Percentiles rank a stretch among this genome's conserved stretches.
These are phyloP conservation scores for Camelina hispida DNA, from an alignment of 345 rosid genomes.

Conservation along the genomic window DNA sequence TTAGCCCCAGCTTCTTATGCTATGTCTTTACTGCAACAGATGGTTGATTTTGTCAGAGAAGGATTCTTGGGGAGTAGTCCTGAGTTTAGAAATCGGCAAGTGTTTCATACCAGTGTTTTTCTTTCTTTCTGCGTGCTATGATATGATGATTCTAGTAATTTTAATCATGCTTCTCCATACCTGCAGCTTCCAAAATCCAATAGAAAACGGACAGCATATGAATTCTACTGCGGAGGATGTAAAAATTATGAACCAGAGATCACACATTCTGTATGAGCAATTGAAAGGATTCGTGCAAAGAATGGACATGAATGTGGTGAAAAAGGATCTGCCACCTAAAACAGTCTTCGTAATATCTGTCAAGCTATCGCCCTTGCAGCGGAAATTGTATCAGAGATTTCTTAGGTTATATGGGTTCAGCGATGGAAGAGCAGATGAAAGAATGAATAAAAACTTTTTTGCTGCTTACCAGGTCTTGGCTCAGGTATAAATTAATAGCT, in stretches of 20 bases:
- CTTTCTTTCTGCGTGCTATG: constrained; percentile 16
- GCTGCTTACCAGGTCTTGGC: constrained; percentile 99
- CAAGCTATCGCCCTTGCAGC: constrained; percentile 90
- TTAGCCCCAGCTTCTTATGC: background rate
- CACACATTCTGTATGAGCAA: constrained; percentile 95
- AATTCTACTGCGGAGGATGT: constrained; percentile 95
- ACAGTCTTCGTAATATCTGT: constrained; percentile 94
- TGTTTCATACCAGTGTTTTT: constrained; percentile 37
- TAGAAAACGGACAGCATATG: constrained; percentile 97
- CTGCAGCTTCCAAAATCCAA: constrained; percentile 97
- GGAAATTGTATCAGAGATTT: constrained; percentile 92
- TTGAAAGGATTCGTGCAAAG: constrained; percentile 99
- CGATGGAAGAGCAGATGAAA: constrained; percentile 67
- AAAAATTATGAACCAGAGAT: constrained; percentile 98
- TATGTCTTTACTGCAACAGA: constrained; percentile 60
- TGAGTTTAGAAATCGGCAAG: constrained; percentile 96
- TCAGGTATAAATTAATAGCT: constrained; percentile 62
- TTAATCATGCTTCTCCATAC: constrained; percentile 37
- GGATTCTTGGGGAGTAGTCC: constrained; percentile 99
- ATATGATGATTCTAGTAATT: constrained; percentile 22
- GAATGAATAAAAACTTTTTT: constrained; percentile 82
- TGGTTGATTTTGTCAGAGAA: constrained; percentile 99
- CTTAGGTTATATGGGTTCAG: constrained; percentile 88
- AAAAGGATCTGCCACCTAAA: constrained; percentile 98
- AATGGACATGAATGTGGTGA: constrained; percentile 98